These are phyloP conservation scores for Polyporus tsugae DNA, from an alignment of 1,284 basidiomycete species.

Conservation along the genomic window DNA sequence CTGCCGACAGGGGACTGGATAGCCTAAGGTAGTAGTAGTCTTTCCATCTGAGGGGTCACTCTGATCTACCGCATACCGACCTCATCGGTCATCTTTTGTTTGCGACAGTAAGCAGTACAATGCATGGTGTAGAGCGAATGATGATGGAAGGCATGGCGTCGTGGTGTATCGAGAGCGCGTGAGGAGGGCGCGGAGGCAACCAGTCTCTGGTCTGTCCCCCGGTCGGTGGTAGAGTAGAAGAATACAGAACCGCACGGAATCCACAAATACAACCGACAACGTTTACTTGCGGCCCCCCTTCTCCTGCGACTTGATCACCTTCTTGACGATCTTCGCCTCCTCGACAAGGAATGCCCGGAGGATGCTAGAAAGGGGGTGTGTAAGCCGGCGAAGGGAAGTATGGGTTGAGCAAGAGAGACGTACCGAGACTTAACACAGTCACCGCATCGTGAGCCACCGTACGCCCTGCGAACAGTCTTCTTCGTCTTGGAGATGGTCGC, in stretches of 20 bases:
- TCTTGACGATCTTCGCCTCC: slow-evolving; percentile 99
- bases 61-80: slow-evolving; percentile 38
- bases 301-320: slow-evolving; percentile 94
- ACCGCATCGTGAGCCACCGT: slow-evolving; percentile 95
- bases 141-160: slow-evolving; percentile 37
- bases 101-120: slow-evolving; percentile 42
- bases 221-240: slow-evolving; percentile 29
- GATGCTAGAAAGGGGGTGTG: slow-evolving; percentile 63
- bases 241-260: slow-evolving; percentile 31
- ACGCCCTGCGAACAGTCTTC: slow-evolving; percentile 94
- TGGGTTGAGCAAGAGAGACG: slow-evolving; percentile 39
- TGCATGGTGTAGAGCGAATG: slow-evolving; percentile 40
- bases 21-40: neutral
- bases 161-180: slow-evolving; percentile 33
- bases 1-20: no score
- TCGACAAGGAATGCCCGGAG: slow-evolving; percentile 99
- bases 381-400: neutral
- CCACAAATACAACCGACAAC: slow-evolving; percentile 15
- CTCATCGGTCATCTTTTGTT: slow-evolving; percentile 42
- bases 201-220: slow-evolving; percentile 24
- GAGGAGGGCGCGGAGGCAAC: slow-evolving; percentile 21
- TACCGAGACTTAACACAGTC: slow-evolving; percentile 92
- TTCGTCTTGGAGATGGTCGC: slow-evolving; percentile 94
- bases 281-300: slow-evolving; percentile 48
- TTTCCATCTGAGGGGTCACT: neutral